phyloP scores from a whole-genome alignment of 2,329 filamentous ascomycete species.

The Fusarium sp. region DNA sequence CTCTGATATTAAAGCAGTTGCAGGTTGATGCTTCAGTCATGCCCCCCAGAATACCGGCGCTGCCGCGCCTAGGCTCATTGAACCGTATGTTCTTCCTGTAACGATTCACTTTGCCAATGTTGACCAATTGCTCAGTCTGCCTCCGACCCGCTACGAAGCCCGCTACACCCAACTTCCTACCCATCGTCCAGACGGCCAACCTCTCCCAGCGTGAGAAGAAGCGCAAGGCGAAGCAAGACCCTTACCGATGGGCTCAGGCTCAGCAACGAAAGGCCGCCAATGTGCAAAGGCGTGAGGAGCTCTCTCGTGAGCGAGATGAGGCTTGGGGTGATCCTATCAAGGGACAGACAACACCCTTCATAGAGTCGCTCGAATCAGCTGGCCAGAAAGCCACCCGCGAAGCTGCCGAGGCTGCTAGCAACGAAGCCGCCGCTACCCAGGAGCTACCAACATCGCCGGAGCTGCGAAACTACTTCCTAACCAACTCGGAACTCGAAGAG shows the following conservation, averaged over 20 bases:
- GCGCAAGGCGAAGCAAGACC: slow-evolving; percentile 78
- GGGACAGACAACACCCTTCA: slow-evolving; percentile 83
- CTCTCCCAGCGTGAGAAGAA: slow-evolving; percentile 73
- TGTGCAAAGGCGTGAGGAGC: slow-evolving; percentile 77
- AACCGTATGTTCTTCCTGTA: slow-evolving; percentile 63
- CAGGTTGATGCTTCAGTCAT: slow-evolving; percentile 61
- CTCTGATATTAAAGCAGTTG: slow-evolving; percentile 39
- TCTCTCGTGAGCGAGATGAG: slow-evolving; percentile 73
- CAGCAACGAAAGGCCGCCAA: slow-evolving; percentile 88
- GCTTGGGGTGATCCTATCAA: slow-evolving; percentile 82
- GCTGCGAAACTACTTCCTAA: slow-evolving; percentile 82
- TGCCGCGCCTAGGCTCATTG: slow-evolving; percentile 70
- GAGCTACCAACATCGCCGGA: slow-evolving; percentile 62
- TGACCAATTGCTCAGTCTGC: slow-evolving; percentile 64
- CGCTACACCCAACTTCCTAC: slow-evolving; percentile 64
- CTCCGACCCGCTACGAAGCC: slow-evolving; percentile 67
- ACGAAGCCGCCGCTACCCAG: slow-evolving; percentile 56
- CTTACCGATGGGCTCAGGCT: slow-evolving; percentile 84
- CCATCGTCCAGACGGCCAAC: slow-evolving; percentile 74
- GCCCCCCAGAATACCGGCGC: slow-evolving; percentile 75
- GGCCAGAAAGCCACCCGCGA: slow-evolving; percentile 60
- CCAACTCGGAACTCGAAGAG: slow-evolving; percentile 73
- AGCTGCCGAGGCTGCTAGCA: slow-evolving; percentile 58
- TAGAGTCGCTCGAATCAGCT: slow-evolving; percentile 82
- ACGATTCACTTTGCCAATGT: slow-evolving; percentile 21